phyloP scores from a whole-genome alignment of 2,329 filamentous ascomycete species.

The Blastomyces percursus region DNA sequence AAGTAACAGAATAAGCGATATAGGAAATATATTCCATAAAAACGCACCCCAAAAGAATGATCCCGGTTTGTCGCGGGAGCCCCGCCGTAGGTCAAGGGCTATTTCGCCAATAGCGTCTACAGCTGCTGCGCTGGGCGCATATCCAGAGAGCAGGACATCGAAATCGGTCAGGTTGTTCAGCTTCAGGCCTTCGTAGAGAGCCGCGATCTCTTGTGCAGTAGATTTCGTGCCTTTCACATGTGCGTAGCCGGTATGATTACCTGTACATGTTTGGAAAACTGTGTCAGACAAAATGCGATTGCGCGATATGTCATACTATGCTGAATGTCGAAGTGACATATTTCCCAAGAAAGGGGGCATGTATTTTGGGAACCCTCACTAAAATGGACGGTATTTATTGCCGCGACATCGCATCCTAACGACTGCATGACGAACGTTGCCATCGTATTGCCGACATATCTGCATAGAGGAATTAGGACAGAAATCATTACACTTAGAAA shows the following conservation, averaged over 20 bases:
- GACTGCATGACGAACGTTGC: slow-evolving; percentile 90
- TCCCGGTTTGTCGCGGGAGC: slow-evolving; percentile 51
- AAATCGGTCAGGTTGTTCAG: slow-evolving; percentile 79
- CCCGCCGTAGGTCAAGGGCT: slow-evolving; percentile 64
- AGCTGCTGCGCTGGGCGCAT: slow-evolving; percentile 76
- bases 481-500: background rate
- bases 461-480: slow-evolving; percentile 3
- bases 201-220: slow-evolving; percentile 68
- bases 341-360: background rate
- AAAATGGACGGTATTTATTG: slow-evolving; percentile 94
- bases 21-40: background rate
- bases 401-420: slow-evolving; percentile 84
- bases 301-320: background rate
- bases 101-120: slow-evolving; percentile 79
- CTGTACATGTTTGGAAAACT: slow-evolving; percentile 37
- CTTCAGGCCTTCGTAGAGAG: slow-evolving; percentile 73
- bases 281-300: background rate
- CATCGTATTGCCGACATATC: slow-evolving; percentile 97
- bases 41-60: slow-evolving; percentile 74
- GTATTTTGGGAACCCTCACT: slow-evolving; percentile 48
- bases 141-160: slow-evolving; percentile 89
- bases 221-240: slow-evolving; percentile 79
- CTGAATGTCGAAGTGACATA: background rate
- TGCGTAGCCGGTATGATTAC: slow-evolving; percentile 88
- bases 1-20: background rate